Evolutionary conservation across 2,329 filamentous ascomycete genomes (phyloP).

Genomic region (Cordyceps sp.): DNA sequence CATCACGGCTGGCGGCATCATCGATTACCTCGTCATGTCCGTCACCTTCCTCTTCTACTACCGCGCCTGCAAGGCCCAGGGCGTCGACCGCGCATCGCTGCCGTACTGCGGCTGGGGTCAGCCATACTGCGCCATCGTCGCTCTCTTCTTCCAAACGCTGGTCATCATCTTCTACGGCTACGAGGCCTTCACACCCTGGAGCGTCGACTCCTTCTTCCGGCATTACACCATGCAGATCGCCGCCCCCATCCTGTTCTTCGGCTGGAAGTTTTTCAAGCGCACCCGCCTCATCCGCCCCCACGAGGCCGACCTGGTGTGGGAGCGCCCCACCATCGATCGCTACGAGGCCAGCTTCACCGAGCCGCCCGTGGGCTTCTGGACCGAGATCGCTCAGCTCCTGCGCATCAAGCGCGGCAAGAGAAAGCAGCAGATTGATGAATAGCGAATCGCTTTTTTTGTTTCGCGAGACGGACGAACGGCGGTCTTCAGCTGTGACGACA

Average conservation of each 20-base stretch:
- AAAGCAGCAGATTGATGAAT: too few relatives aligned
- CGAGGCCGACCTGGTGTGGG: slow-evolving; percentile 43
- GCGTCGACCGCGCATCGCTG: slow-evolving; percentile 31
- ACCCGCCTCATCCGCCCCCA: slow-evolving; percentile 35
- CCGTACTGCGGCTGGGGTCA: slow-evolving; percentile 44
- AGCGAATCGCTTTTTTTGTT: too few relatives aligned
- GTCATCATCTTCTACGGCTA: slow-evolving; percentile 40
- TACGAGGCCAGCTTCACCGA: slow-evolving; percentile 35
- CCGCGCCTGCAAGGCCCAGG: slow-evolving; percentile 35
- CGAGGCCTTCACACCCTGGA: slow-evolving; percentile 31
- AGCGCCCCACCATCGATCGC: slow-evolving; percentile 39
- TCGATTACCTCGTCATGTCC: slow-evolving; percentile 42
- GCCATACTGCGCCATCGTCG: slow-evolving; percentile 37
- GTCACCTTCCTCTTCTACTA: slow-evolving; percentile 29
- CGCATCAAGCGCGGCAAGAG: slow-evolving; percentile 16
- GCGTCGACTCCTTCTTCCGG: slow-evolving; percentile 26
- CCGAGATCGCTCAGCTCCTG: slow-evolving; percentile 30
- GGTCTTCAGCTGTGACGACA: too few relatives aligned
- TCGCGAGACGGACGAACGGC: too few relatives aligned
- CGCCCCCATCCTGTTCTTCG: slow-evolving; percentile 32
- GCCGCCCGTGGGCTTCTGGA: slow-evolving; percentile 36
- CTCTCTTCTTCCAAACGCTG: slow-evolving; percentile 21
- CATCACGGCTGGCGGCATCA: slow-evolving; percentile 39
- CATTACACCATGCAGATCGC: slow-evolving; percentile 43
- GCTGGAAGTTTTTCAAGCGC: slow-evolving; percentile 47